phyloP scores from a whole-genome alignment of 78 protist species.

The Dictyostelium capitatum region DNA sequence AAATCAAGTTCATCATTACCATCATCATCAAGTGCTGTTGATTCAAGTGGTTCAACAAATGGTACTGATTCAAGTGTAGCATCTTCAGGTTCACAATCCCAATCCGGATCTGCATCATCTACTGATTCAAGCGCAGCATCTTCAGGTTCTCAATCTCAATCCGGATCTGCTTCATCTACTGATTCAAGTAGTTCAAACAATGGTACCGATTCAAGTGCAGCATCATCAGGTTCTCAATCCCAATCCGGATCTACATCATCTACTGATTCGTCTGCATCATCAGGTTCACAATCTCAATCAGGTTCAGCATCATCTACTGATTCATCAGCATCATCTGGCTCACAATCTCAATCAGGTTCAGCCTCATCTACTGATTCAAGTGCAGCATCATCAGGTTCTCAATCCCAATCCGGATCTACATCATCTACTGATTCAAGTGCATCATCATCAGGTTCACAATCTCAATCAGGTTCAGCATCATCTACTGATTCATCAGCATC shows the following conservation, averaged over 20 bases:
- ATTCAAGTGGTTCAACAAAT: neutral
- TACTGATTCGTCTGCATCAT: neutral
- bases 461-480: neutral
- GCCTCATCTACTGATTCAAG: neutral
- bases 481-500: neutral
- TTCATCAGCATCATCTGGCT: neutral
- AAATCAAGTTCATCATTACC: neutral
- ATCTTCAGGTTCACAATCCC: neutral
- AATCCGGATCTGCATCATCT: neutral
- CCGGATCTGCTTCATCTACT: neutral
- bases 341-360: neutral
- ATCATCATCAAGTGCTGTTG: neutral
- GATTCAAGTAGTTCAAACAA: neutral
- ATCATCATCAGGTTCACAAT: neutral
- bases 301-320: neutral
- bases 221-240: neutral
- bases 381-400: neutral
- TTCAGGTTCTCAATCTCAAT: neutral
- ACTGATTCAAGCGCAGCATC: neutral
- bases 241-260: neutral
- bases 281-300: neutral
- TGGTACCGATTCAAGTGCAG: neutral
- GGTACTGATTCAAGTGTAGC: neutral
- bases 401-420: neutral
- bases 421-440: neutral